Base-by-base conservation (phyloP, 2,329 filamentous ascomycete genomes). In the Cadophora sp. region DNA sequence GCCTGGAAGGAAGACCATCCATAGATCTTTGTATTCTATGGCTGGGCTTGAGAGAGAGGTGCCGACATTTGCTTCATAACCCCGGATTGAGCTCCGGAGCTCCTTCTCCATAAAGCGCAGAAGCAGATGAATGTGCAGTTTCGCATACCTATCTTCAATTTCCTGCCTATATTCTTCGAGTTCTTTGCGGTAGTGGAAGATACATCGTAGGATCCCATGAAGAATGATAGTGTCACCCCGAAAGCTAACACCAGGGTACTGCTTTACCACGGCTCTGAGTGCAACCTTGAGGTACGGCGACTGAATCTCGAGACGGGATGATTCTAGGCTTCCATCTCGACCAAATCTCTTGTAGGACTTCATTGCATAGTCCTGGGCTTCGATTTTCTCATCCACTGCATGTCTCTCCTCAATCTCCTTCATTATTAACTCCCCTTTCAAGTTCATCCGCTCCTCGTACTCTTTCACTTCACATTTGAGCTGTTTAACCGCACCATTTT, bases 141-240 rank as follows among this genome's bases (percentile, higher is more conserved):
- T 62, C 24, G 58, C 62, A 16, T 34, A 37, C 37, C 59, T 40
- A 22, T 48, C 55, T 7, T 56, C 26, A 9, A 66, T 22, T 1
- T n/a, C 46, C 37, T 61, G 29, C 48, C 63, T n/a, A 29, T 70
- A 70, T 26, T 34, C 43, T 51, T 70, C 50, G 14, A 70, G 66
- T 37, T 68, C 63, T 19, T 68, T 51, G 12, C 66, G 68, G 46
- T 70, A 68, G 46, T 70, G 66, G 31, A 68, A 70, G 22, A 70
- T 14, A 16, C 65, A 69, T 43, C 60, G 60, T 24, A 29, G 63
- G 6, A 43, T 1, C 19, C 53, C 66, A 29, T 64, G 14, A 9
- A 68, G 22, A 50, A 66, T 62, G 11, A 64, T 53, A 16, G 31
- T 56, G 16, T 66, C 60, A n/a, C 62, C 51, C n/a, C 64, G 24